phyloP scores from a whole-genome alignment of 805 yeast species.

The Isabelozyma pseudorhagii region DNA sequence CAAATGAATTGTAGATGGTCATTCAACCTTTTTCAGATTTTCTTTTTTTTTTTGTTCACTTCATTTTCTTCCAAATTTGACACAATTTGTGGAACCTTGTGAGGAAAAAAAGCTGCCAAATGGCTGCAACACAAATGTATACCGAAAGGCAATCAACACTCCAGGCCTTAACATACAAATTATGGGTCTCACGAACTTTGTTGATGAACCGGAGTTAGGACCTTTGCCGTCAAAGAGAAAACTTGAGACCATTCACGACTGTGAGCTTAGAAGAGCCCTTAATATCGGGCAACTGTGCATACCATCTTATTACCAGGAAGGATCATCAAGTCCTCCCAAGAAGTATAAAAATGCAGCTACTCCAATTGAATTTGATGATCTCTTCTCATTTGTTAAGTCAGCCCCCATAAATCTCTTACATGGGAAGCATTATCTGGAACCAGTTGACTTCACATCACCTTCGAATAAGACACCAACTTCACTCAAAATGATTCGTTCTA shows the following conservation, averaged over 20 bases:
- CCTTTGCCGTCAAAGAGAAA: neutral
- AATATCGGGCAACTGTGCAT: neutral
- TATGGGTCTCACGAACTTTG: neutral
- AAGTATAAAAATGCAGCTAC: neutral
- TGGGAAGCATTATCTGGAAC: neutral
- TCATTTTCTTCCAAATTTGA: neutral
- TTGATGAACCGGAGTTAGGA: neutral
- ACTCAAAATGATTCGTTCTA: conserved; percentile 2
- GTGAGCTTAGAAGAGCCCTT: neutral
- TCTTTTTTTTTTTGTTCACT: too few relatives aligned
- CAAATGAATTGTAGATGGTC: neutral
- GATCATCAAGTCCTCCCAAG: neutral
- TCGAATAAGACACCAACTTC: neutral
- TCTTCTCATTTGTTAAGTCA: neutral
- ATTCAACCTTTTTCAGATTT: neutral
- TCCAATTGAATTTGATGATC: neutral
- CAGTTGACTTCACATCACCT: neutral
- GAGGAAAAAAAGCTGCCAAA: conserved; percentile 2
- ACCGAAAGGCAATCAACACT: neutral
- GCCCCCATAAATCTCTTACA: neutral
- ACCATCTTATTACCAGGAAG: neutral
- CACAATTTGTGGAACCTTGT: neutral
- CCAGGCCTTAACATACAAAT: neutral
- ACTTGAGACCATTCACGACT: neutral
- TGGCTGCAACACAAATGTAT: conserved; percentile 16